Evolutionary conservation across 1,284 basidiomycete genomes (phyloP).

Genomic region (Ceratobasidium sp.): DNA sequence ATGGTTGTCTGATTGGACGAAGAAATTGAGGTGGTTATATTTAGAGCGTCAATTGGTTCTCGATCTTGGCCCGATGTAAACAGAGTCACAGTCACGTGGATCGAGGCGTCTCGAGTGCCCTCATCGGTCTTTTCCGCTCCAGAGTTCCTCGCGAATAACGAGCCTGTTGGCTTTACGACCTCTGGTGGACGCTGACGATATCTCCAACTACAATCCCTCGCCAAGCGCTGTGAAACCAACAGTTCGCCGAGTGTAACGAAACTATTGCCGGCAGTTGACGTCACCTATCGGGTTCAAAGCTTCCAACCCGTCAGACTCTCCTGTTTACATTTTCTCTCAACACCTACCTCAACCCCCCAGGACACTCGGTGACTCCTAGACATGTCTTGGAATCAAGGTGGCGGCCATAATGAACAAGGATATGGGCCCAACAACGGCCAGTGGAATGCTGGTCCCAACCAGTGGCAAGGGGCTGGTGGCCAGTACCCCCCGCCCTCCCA

Average conservation of each 20-base stretch:
- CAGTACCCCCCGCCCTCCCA: constrained; percentile 29
- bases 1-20: too few species aligned
- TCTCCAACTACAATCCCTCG: neutral
- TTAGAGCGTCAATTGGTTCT: too few species aligned
- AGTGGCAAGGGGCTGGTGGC: constrained; percentile 33
- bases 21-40: too few species aligned
- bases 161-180: neutral
- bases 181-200: neutral
- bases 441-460: constrained; percentile 34
- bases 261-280: constrained; percentile 32
- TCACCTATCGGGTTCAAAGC: constrained; percentile 8
- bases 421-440: constrained; percentile 31
- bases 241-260: constrained; percentile 9
- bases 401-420: constrained; percentile 21
- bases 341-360: neutral
- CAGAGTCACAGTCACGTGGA: too few species aligned
- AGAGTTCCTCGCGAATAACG: too few species aligned
- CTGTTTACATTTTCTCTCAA: neutral
- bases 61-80: too few species aligned
- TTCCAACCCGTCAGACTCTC: neutral
- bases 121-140: too few species aligned
- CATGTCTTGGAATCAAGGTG: constrained; percentile 36
- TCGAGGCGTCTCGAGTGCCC: too few species aligned
- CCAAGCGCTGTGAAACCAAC: too few species aligned
- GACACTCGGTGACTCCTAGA: neutral